Conservation (phyloP, 306 rosid species). For the Cucumis sativus region Cucumber_9930_V3 NC_026660.2:15456501-15457000, state of each 20-base stretch:
- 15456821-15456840: neutral
- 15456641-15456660: too few species aligned
- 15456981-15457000: too few species aligned
- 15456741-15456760: neutral
- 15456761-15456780: neutral
- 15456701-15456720: too few species aligned
- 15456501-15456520: too few species aligned
- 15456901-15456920: neutral
- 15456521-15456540: too few species aligned
- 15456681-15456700: too few species aligned
- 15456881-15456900: neutral
- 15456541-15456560: too few species aligned
- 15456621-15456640: too few species aligned
- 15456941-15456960: neutral
- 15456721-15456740: neutral
- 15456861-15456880: neutral
- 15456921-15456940: neutral
- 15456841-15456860: neutral
- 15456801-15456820: neutral
- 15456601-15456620: too few species aligned
- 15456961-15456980: neutral
- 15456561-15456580: too few species aligned
- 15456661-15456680: too few species aligned
- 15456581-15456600: too few species aligned
- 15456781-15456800: neutral